Evolutionary conservation across 208 protist species (phyloP), one percentile per base, ranked within the genome.

Genomic region (Trypanosoma cruzi): DNA sequence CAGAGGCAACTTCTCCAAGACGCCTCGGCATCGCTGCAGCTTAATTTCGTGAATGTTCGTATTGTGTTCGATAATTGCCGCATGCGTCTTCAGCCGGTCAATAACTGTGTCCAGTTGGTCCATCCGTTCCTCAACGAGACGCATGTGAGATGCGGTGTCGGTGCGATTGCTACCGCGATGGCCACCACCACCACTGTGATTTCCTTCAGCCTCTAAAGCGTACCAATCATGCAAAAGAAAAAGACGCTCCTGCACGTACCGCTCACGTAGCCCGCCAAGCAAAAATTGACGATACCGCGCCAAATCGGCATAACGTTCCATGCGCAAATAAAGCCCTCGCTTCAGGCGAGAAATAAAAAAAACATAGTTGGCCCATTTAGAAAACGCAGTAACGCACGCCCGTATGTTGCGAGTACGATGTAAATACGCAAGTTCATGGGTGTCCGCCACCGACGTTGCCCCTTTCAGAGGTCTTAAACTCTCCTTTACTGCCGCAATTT

Each of bases 41-140:
- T 32, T 48, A 4, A 22, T n/a, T 29, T 28, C 13, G 4, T 57
- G 22, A 42, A 5, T 32, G 37, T 4, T 29, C 11, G 4, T 29
- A 1, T 18, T 28, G 2, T 53, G 20, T 54, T 61, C 53, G 16
- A 59, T 26, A 32, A 11, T 29, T 53, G 3, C 20, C 14, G 20
- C 28, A 28, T 67, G 44, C 28, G 32, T 34, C 14, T 61, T 4
- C 20, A 69, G 2, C 1, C 36, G 54, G 4, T 46, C 64, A 52
- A 69, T 34, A 8, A 32, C 7, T 26, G 36, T 26, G 52, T 69
- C 64, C 20, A 69, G 24, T 37, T 60, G 50, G 24, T 36, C 64
- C 64, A 69, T 61, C 28, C 64, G 52, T 20, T 69, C 64, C 34
- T 61, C 64, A 31, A 69, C 26, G 10, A 62, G 36, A 18, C 5